Percentiles rank a stretch among this genome's conserved stretches.
Evolutionary conservation across 805 yeast genomes (phyloP).

Genomic region (Schwanniomyces vanrijiae): DNA sequence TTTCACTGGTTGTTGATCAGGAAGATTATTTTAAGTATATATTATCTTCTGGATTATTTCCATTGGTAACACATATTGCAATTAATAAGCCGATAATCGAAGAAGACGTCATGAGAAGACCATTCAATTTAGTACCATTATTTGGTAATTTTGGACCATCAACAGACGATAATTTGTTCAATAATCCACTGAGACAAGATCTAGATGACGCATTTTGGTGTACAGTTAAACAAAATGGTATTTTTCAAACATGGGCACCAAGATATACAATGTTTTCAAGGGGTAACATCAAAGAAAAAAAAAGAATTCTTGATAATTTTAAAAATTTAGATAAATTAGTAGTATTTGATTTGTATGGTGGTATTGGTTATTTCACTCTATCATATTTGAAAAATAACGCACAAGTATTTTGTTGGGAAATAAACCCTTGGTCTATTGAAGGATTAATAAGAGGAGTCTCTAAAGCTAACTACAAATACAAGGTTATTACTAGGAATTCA

Average conservation of each 20-base stretch:
- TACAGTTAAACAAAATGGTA: conserved; percentile 65
- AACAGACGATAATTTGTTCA: conserved; percentile 21
- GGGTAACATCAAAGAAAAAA: conserved; percentile 82
- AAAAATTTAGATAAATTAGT: conserved; percentile 35
- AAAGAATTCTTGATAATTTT: conserved; percentile 53
- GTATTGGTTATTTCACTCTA: conserved; percentile 82
- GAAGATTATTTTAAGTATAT: conserved; percentile 13
- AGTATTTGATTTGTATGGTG: conserved; percentile 74
- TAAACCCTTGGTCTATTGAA: conserved; percentile 81
- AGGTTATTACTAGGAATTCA: conserved; percentile 28
- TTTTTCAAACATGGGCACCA: conserved; percentile 83
- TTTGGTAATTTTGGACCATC: conserved; percentile 66
- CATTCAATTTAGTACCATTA: conserved; percentile 58
- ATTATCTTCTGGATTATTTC: conserved; percentile 17
- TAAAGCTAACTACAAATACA: conserved; percentile 41
- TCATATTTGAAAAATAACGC: conserved; percentile 62
- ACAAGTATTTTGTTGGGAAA: conserved; percentile 71
- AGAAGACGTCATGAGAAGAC: conserved; percentile 60
- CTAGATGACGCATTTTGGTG: conserved; percentile 70
- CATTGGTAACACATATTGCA: conserved; percentile 59
- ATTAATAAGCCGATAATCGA: conserved; percentile 65
- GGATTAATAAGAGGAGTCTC: conserved; percentile 62
- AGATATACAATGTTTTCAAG: conserved; percentile 82
- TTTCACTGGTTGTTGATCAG: conserved; percentile 4
- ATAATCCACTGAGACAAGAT: conserved; percentile 42